Base-by-base conservation (phyloP, 2,329 filamentous ascomycete genomes). In the Diplodia mutila region DNA sequence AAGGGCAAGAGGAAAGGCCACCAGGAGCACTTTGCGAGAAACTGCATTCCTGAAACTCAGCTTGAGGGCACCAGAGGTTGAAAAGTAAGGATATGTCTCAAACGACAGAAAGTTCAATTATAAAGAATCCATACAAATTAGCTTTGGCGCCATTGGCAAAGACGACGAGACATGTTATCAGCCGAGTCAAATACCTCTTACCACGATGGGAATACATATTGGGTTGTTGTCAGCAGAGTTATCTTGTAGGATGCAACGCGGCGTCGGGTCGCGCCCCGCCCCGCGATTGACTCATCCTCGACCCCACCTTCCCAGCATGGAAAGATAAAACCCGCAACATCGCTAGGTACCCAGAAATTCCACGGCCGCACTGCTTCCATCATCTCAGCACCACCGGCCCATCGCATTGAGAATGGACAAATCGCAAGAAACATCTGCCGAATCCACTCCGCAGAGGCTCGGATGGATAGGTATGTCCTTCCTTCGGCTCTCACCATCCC, bases 401-500 rank as follows among this genome's bases (percentile, higher is more conserved):
- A 46, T 21, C n/a, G 7, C 42, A 2, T 7, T 21, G 5, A 21
- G 8, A 6, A 46, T 46, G 42, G n/a, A 12, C 18, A n/a, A n/a
- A n/a, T 11, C 42, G 21, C 42, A 46, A n/a, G 7, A 11, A 3
- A 8, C 42, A n/a, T 11, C 42, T 11, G 12, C 42, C n/a, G 18
- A 7, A n/a, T 21, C 42, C 14, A 7, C 42, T 46, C 42, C 42
- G 42, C 49, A 23, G 14, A 37, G 18, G 29, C n/a, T 59, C 9
- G 55, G 55, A 59, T 59, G 55, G 55, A 64, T 64, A 64, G 42
- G 46, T 51, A 64, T 16, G 14, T 16, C 18, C 21, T 23, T 16
- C 18, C 21, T 23, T 23, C 21, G 11, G 32, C n/a, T 18, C 27
- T 18, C 16, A n/a, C 29, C 7, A 16, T 29, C 27, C 32, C 32